Conservation (phyloP, 768 basidiomycete species). For the Clavulina sp. region DNA sequence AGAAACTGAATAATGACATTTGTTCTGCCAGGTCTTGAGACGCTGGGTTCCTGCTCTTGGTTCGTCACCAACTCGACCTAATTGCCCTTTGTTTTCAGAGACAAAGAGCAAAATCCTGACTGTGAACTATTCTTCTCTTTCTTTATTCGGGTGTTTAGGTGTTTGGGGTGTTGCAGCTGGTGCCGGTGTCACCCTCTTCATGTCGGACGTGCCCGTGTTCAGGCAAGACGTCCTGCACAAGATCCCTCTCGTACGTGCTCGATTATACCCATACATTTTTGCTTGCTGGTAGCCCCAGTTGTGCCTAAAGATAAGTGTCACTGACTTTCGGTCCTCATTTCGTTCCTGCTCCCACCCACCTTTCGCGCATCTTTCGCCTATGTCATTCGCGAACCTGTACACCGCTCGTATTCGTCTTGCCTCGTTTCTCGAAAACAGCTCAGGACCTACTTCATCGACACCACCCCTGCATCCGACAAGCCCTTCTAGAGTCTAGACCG, state of each 20-base stretch:
- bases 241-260: slow-evolving; percentile 40
- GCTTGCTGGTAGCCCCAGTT: slow-evolving; percentile 1
- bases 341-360: neutral
- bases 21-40: too few relatives aligned
- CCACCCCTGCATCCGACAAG: slow-evolving; percentile 64
- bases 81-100: too few relatives aligned
- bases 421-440: slow-evolving; percentile 26
- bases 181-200: slow-evolving; percentile 41
- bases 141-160: neutral
- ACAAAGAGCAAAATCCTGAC: too few relatives aligned
- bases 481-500: too few relatives aligned
- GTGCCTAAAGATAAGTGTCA: neutral
- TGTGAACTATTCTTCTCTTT: too few relatives aligned
- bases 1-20: too few relatives aligned
- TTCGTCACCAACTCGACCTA: too few relatives aligned
- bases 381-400: neutral
- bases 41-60: too few relatives aligned
- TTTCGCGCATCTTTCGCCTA: neutral
- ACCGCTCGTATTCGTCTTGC: neutral
- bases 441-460: slow-evolving; percentile 58
- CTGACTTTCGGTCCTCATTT: neutral
- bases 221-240: slow-evolving; percentile 56
- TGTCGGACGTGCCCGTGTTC: slow-evolving; percentile 76
- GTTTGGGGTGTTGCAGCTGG: slow-evolving; percentile 61
- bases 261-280: neutral